Evolutionary conservation across 164 flowering plant species (phyloP).

Genomic region (Akebia trifoliata): DNA sequence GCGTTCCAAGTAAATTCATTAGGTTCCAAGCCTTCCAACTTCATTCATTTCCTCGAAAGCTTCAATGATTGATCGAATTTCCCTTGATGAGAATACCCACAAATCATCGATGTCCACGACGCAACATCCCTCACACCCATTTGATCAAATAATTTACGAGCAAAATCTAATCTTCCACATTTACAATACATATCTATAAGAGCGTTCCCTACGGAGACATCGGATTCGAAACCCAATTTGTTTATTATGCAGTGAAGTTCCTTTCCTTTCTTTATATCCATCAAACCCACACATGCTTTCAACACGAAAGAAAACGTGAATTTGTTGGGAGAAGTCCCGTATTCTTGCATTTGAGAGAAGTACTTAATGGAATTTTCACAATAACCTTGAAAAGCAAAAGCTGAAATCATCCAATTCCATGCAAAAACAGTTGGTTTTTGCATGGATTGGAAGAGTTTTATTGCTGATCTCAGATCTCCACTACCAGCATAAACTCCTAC

Average conservation of each 20-base stretch:
- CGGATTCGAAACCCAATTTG: slow-evolving; percentile 32
- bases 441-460: slow-evolving; percentile 13
- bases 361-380: slow-evolving; percentile 19
- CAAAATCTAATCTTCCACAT: slow-evolving; percentile 36
- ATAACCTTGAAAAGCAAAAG: slow-evolving; percentile 23
- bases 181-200: slow-evolving; percentile 62
- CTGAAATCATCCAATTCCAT: slow-evolving; percentile 34
- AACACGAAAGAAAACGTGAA: slow-evolving; percentile 45
- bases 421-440: slow-evolving; percentile 21
- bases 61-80: slow-evolving; percentile 14
- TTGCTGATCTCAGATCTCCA: slow-evolving; percentile 43
- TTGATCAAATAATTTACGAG: slow-evolving; percentile 47
- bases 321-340: slow-evolving; percentile 36
- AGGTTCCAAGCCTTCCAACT: slow-evolving; percentile 41
- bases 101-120: slow-evolving; percentile 70
- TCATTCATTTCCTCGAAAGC: slow-evolving; percentile 26
- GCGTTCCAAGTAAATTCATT: slow-evolving; percentile 61
- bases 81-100: slow-evolving; percentile 40
- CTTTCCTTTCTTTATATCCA: slow-evolving; percentile 47
- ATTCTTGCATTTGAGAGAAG: slow-evolving; percentile 36
- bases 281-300: slow-evolving; percentile 60
- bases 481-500: slow-evolving; percentile 58
- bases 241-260: slow-evolving; percentile 24
- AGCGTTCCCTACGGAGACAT: slow-evolving; percentile 40
- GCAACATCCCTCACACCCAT: slow-evolving; percentile 35